A percentile compares a stretch with the other conserved stretches of the same genome.
Evolutionary conservation across 805 yeast genomes (phyloP).

Genomic region (Isabelozyma pseudorhagii): DNA sequence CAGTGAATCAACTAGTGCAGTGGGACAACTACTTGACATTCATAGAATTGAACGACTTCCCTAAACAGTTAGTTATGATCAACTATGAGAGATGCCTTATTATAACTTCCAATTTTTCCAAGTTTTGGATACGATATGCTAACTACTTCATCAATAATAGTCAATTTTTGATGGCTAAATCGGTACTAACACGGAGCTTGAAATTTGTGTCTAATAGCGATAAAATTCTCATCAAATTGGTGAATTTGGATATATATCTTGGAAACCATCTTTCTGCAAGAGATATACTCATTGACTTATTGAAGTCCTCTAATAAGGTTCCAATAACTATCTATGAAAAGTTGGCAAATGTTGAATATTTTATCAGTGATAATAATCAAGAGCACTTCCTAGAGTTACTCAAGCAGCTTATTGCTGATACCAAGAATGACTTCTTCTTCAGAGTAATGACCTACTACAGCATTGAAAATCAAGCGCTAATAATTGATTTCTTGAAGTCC

Average conservation of each 20-base stretch:
- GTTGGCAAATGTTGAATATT: slow-evolving; percentile 39
- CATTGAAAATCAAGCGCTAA: slow-evolving; percentile 11
- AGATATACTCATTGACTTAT: slow-evolving; percentile 13
- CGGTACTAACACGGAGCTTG: slow-evolving; percentile 35
- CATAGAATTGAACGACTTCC: slow-evolving; percentile 39
- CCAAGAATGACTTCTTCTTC: slow-evolving; percentile 35
- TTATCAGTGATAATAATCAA: slow-evolving; percentile 22
- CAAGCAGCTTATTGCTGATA: slow-evolving; percentile 23
- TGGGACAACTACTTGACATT: slow-evolving; percentile 61
- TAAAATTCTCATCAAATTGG: slow-evolving; percentile 34
- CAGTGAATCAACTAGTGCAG: slow-evolving; percentile 47
- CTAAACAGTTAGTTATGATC: slow-evolving; percentile 21
- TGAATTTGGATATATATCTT: slow-evolving; percentile 41
- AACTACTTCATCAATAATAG: slow-evolving; percentile 33
- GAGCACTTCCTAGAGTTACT: slow-evolving; percentile 24
- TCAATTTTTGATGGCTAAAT: slow-evolving; percentile 33
- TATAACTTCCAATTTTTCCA: slow-evolving; percentile 41
- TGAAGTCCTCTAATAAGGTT: slow-evolving; percentile 23
- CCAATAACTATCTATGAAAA: slow-evolving; percentile 39
- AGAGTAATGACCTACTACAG: slow-evolving; percentile 25
- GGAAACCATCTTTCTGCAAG: slow-evolving; percentile 38
- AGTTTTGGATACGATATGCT: slow-evolving; percentile 50
- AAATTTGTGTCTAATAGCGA: slow-evolving; percentile 17
- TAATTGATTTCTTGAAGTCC: slow-evolving; percentile 16
- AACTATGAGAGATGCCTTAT: slow-evolving; percentile 49